These are phyloP conservation scores for Xylogone sp. DNA, from an alignment of 2,329 filamentous ascomycete genomes.

Conservation along the genomic window DNA sequence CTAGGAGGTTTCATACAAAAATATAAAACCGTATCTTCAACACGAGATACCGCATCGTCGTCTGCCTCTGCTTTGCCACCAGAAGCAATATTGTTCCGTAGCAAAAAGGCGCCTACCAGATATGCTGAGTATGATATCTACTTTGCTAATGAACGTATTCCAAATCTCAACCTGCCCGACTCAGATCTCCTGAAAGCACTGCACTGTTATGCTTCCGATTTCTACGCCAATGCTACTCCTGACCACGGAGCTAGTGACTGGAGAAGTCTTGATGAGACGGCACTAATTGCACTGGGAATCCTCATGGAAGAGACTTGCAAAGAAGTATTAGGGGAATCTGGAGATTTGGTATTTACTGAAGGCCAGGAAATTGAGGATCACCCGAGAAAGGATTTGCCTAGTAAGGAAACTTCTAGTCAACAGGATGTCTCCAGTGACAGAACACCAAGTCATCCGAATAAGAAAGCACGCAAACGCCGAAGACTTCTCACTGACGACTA, in stretches of 20 bases:
- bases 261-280: slow-evolving; percentile 73
- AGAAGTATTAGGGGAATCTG: slow-evolving; percentile 57
- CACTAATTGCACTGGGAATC: slow-evolving; percentile 70
- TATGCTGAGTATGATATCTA: slow-evolving; percentile 72
- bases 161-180: slow-evolving; percentile 55
- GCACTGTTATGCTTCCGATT: slow-evolving; percentile 64
- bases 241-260: slow-evolving; percentile 32
- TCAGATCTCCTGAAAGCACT: slow-evolving; percentile 67
- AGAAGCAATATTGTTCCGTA: slow-evolving; percentile 68
- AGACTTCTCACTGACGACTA: neutral
- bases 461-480: neutral
- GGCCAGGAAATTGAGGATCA: slow-evolving; percentile 25
- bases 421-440: neutral
- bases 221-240: slow-evolving; percentile 45
- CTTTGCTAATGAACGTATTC: slow-evolving; percentile 56
- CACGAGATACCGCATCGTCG: slow-evolving; percentile 25
- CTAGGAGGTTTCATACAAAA: slow-evolving; percentile 37
- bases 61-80: slow-evolving; percentile 47
- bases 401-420: neutral
- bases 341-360: slow-evolving; percentile 71
- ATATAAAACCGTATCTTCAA: slow-evolving; percentile 17
- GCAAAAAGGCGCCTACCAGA: slow-evolving; percentile 58
- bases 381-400: neutral
- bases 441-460: neutral
- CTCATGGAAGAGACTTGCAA: slow-evolving; percentile 67